These are phyloP conservation scores for Trichoderma endophyticum DNA, from an alignment of 2,329 filamentous ascomycete genomes.

Conservation along the genomic window DNA sequence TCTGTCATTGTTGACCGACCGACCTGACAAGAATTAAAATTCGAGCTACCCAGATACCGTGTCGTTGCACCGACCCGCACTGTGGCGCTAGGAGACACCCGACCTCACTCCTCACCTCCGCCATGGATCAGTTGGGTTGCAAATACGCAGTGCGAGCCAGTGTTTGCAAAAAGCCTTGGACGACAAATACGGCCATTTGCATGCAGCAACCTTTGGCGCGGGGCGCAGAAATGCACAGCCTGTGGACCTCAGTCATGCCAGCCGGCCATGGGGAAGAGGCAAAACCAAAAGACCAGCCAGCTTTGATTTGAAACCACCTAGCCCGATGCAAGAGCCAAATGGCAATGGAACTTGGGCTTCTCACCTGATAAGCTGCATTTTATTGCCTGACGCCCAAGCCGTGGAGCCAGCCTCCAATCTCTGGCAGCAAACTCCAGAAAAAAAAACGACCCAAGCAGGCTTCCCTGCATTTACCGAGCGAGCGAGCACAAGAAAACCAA, in stretches of 20 bases:
- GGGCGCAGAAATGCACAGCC: slow-evolving; percentile 8
- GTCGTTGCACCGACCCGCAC: not conserved
- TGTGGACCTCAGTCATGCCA: slow-evolving; percentile 4
- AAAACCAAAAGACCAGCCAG: not conserved
- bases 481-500: not conserved
- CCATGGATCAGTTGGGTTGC: slow-evolving; percentile 9
- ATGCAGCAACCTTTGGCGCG: slow-evolving; percentile 8
- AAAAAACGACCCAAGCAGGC: not conserved
- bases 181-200: slow-evolving; percentile 12
- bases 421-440: not conserved
- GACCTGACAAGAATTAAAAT: not conserved
- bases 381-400: slow-evolving; percentile 8
- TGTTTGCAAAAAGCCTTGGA: slow-evolving; percentile 1
- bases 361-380: slow-evolving; percentile 15
- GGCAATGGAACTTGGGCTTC: slow-evolving; percentile 3
- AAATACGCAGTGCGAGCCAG: slow-evolving; percentile 11
- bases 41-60: not conserved
- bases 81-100: not conserved
- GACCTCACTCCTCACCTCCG: not conserved
- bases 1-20: not conserved
- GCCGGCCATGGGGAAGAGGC: not conserved
- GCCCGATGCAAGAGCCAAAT: not conserved
- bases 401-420: slow-evolving; percentile 8
- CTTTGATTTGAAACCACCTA: slow-evolving; percentile 1
- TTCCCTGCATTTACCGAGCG: not conserved